phyloP scores from a whole-genome alignment of 1,139 yeast genomes.

The Lodderomyces parapsilosis region DNA sequence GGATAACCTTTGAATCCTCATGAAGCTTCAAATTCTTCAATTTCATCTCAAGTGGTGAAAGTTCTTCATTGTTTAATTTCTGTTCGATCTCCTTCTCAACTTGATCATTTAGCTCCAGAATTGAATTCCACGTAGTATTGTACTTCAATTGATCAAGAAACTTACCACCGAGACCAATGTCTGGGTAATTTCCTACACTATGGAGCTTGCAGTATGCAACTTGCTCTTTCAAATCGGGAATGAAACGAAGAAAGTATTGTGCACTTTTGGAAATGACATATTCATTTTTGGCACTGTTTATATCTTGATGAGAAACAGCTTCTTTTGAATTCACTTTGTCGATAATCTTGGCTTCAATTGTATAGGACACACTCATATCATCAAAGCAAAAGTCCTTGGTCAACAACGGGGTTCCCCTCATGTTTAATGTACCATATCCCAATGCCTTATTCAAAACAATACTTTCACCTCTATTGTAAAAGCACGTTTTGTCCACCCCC shows the following conservation, averaged over 20 bases:
- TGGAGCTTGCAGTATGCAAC: conserved; percentile 24
- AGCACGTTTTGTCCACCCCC: conserved; percentile 53
- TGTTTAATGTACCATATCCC: conserved; percentile 43
- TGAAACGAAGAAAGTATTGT: conserved; percentile 41
- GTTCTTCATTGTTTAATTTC: conserved; percentile 25
- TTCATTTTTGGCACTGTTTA: conserved; percentile 35
- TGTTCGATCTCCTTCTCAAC: conserved; percentile 41
- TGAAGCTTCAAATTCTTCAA: conserved; percentile 27
- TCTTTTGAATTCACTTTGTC: conserved; percentile 32
- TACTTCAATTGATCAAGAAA: conserved; percentile 26
- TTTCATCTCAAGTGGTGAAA: conserved; percentile 32
- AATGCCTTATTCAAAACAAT: conserved; percentile 42
- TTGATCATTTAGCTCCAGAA: conserved; percentile 26
- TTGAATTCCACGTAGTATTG: conserved; percentile 34
- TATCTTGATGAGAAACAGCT: conserved; percentile 35
- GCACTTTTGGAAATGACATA: conserved; percentile 38
- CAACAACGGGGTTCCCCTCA: conserved; percentile 43
- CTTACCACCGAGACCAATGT: conserved; percentile 37
- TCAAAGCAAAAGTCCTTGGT: conserved; percentile 45
- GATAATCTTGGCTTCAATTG: conserved; percentile 45
- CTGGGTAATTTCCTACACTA: conserved; percentile 24
- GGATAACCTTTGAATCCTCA: conserved; percentile 7
- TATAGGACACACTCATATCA: conserved; percentile 40
- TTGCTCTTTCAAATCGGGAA: conserved; percentile 38
- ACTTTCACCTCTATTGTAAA: conserved; percentile 33